Evolutionary conservation across 2,329 filamentous ascomycete genomes (phyloP), one percentile per base, ranked within the genome.

Genomic region (Pseudocercospora musae): DNA sequence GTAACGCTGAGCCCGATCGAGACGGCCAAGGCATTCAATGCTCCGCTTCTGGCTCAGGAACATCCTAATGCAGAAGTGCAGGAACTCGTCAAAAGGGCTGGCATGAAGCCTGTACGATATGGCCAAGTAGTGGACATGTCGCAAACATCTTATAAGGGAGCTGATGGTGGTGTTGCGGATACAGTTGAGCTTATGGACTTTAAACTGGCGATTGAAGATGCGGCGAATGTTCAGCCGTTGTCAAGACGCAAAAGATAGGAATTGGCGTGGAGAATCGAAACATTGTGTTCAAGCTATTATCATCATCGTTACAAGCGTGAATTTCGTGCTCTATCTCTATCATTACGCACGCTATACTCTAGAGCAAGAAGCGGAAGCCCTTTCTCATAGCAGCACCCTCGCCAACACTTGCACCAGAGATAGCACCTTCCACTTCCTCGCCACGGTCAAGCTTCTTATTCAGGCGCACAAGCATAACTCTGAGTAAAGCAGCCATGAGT

Each of bases 361-460:
- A 68, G 15, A 70, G 63, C 74, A 87, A 82, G 71, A 89, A 91
- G 37, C 88, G 81, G 74, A 91, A 91, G 0, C 87, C 87, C 69
- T 85, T 84, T 60, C 81, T 78, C 54, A 65, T 57, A 21, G 82
- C 85, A 67, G 82, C 81, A 0, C 83, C 84, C 0, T 85, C 84
- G 50, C 84, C 76, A 10, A 71, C 74, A 60, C 67, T 66, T 11
- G 7, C 64, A 13, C 78, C 78, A 66, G 87, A 85, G 65, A 87
- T 82, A 0, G 77, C 80, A 0, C 80, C 80, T 50, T 82, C 78
- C 2, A 83, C 77, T 62, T 76, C 77, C 68, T 89, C 83, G 0
- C 88, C 89, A 13, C 80, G 78, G 52, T 90, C 89, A 2, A 92
- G 78, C 74, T 86, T 90, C 78, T 82, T 86, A 71, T 92, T 93